Percentiles rank a stretch among this genome's conserved stretches.
These are phyloP conservation scores for Thalassiosira ordinaria DNA, from an alignment of 352 stramenopile species.

Conservation along the genomic window DNA sequence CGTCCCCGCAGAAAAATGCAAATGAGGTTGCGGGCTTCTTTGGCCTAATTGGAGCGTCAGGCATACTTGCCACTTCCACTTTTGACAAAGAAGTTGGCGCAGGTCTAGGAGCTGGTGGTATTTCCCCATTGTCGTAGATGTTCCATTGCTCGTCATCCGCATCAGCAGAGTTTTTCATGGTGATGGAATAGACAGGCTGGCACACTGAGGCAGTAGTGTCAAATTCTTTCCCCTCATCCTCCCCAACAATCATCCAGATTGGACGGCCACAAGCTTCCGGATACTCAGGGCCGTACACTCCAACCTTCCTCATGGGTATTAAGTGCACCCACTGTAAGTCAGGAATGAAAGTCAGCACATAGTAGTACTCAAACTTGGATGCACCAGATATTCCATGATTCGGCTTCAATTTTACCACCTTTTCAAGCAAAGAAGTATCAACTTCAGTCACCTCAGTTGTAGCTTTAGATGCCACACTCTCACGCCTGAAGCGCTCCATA, in stretches of 20 bases:
- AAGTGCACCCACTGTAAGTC: conserved; percentile 87
- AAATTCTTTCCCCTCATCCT: conserved; percentile 77
- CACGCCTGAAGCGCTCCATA: conserved; percentile 50
- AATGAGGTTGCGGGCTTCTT: conserved; percentile 32
- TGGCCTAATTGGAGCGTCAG: conserved; percentile 11
- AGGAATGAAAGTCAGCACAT: conserved; percentile 86
- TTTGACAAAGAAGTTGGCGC: conserved; percentile 14
- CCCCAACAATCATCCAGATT: conserved; percentile 81
- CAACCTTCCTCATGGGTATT: conserved; percentile 78
- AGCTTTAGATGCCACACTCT: conserved; percentile 30
- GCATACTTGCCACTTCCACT: no score
- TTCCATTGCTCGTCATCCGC: conserved; percentile 85
- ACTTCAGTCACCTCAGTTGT: background rate
- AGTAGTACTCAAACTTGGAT: conserved; percentile 64
- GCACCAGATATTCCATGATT: conserved; percentile 27
- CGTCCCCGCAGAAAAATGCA: conserved; percentile 44
- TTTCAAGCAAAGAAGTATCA: conserved; percentile 51
- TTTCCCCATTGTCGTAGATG: conserved; percentile 56
- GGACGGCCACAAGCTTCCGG: conserved; percentile 68
- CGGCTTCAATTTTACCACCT: conserved; percentile 57
- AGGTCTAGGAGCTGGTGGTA: conserved; percentile 12
- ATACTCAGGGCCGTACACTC: conserved; percentile 72
- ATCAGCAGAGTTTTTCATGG: conserved; percentile 72
- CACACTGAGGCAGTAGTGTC: conserved; percentile 75
- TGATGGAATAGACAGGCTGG: conserved; percentile 59